Evolutionary conservation across 2,329 filamentous ascomycete species (phyloP), one percentile per base, ranked within the genome.

Genomic region (Ophiosphaerella narmari): DNA sequence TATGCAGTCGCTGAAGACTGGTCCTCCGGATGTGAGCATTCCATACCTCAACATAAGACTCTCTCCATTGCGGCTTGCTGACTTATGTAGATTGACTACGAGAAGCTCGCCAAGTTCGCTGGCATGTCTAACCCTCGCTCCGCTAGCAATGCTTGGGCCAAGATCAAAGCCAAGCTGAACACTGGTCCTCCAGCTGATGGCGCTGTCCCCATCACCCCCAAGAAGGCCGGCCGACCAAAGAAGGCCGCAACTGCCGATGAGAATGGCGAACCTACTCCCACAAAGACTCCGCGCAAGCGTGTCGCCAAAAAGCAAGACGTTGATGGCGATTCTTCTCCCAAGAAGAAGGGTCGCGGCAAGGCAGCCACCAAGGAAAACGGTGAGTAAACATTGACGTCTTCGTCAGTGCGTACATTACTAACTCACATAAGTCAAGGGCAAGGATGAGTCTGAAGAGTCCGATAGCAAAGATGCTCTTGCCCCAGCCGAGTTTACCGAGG

Each of bases 51-150:
- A 21, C 18, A 21, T 21, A 21, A 8, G 13, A 16, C 7, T 8
- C 21, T 21, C 11, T 35, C n/a, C 29, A 35, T 35, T 12, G n/a
- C 21, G 12, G 9, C 26, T 8, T n/a, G 44, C 46, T 60, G 5
- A 65, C 39, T 40, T 7, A 4, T 3, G 12, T 16, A 74, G 72
- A 63, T 74, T 46, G 72, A 74, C 56, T 71, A 69, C 55, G 63
- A 67, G 2, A 71, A 68, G 56, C 67, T 74, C 14, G 72, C 72
- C 7, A 38, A 4, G 4, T 66, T 71, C 34, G 67, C 69, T 31
- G 59, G 67, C 41, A 74, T 74, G 71, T 50, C 59, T 55, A 73
- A 74, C 49, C 63, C 63, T 7, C 65, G 70, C 43, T 74, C 71
- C 24, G 72, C 72, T 11, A 51, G 62, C 52, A 74, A 74, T 42